Percentiles rank a stretch among this genome's conserved stretches.
phyloP scores from a whole-genome alignment of 2,329 filamentous ascomycete species.

The Chaetomiaceae sp. region DNA sequence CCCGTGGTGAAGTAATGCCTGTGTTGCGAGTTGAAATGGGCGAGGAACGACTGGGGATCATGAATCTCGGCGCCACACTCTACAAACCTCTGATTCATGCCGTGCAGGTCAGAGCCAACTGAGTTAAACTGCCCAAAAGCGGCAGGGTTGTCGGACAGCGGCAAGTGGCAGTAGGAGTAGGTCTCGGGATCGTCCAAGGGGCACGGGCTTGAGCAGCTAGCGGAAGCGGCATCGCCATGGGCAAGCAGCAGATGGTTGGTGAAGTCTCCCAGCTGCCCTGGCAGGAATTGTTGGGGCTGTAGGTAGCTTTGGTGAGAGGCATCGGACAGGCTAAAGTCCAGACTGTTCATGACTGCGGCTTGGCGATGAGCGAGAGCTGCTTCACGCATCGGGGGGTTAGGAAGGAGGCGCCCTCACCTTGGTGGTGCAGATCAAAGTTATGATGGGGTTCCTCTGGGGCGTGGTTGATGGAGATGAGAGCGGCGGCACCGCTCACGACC shows the following conservation, averaged over 20 bases:
- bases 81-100: conserved; percentile 17
- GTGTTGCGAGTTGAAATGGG: conserved; percentile 27
- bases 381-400: neutral
- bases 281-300: conserved; percentile 13
- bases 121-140: conserved; percentile 19
- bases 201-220: conserved; percentile 24
- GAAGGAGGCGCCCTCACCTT: conserved; percentile 14
- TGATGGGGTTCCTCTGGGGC: conserved; percentile 17
- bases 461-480: conserved; percentile 31
- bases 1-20: conserved; percentile 19
- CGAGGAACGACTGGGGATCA: conserved; percentile 24
- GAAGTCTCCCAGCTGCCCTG: conserved; percentile 18
- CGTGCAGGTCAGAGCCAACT: conserved; percentile 14
- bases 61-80: conserved; percentile 26
- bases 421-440: conserved; percentile 17
- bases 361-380: conserved; percentile 10
- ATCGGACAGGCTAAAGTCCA: conserved; percentile 16
- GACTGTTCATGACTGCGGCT: conserved; percentile 13
- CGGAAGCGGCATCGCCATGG: conserved; percentile 21
- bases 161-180: conserved; percentile 25
- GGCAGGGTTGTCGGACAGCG: conserved; percentile 15
- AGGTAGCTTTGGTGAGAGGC: conserved; percentile 15
- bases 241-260: conserved; percentile 24
- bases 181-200: conserved; percentile 24
- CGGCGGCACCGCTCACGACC: conserved; percentile 28